Conservation (phyloP, 352 stramenopile genomes). For the Plasmopara viticola region DNA sequence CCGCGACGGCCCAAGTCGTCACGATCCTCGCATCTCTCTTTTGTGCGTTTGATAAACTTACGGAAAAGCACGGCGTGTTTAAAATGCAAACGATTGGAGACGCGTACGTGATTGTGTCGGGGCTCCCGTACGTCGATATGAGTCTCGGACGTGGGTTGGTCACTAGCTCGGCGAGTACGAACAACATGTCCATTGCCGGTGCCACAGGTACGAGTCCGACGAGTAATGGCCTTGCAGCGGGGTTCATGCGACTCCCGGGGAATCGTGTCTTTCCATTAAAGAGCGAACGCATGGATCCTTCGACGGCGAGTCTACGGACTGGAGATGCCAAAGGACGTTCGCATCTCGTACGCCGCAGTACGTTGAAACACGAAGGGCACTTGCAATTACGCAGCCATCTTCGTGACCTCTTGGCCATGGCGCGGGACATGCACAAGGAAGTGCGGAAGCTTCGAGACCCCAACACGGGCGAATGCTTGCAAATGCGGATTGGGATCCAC, state of each 20-base stretch:
- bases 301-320: constrained; percentile 3
- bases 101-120: constrained; percentile 88
- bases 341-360: constrained; percentile 36
- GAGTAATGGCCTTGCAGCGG: not conserved
- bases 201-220: not conserved
- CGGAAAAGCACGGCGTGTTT: constrained; percentile 88
- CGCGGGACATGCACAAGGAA: constrained; percentile 83
- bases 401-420: constrained; percentile 72
- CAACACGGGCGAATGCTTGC: constrained; percentile 73
- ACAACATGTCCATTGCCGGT: constrained; percentile 20
- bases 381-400: constrained; percentile 81
- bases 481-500: constrained; percentile 87
- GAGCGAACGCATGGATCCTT: constrained; percentile 6
- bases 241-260: constrained; percentile 22
- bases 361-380: constrained; percentile 77
- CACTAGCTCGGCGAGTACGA: constrained; percentile 13
- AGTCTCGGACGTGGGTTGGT: constrained; percentile 57
- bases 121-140: constrained; percentile 82
- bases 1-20: constrained; percentile 83
- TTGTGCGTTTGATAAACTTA: constrained; percentile 88
- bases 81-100: constrained; percentile 93
- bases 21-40: constrained; percentile 90
- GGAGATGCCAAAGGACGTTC: constrained; percentile 17
- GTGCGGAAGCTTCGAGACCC: constrained; percentile 77
- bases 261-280: constrained; percentile 52